phyloP scores from a whole-genome alignment of 164 flowering plant genomes.

The Chimonanthus praecox region DNA sequence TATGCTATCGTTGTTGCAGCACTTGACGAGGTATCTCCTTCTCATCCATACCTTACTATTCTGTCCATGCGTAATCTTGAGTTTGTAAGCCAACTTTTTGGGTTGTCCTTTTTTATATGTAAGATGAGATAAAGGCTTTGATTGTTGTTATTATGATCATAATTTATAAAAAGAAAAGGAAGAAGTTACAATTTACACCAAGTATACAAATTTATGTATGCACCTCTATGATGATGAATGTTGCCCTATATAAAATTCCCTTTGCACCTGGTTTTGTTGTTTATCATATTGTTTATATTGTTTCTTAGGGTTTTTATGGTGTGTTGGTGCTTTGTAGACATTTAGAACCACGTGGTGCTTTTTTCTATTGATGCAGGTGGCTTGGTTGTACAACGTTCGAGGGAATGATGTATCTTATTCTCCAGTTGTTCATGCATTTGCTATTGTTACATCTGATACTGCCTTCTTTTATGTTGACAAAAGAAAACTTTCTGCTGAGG shows the following conservation, averaged over 20 bases:
- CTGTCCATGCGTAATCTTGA: neutral
- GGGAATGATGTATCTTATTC: conserved; percentile 84
- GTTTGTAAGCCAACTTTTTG: neutral
- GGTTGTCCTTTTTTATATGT: neutral
- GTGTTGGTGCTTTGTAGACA: neutral
- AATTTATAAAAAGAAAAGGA: no score
- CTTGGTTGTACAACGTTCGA: conserved; percentile 91
- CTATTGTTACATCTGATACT: conserved; percentile 60
- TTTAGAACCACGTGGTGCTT: neutral
- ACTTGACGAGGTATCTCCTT: conserved; percentile 71
- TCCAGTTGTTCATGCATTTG: conserved; percentile 95
- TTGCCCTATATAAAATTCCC: neutral
- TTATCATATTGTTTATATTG: neutral
- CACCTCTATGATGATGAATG: no score
- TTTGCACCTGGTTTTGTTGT: conserved; percentile 1
- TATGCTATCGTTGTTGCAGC: conserved; percentile 58
- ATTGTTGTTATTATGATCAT: no score
- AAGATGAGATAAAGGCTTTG: no score
- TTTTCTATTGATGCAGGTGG: conserved; percentile 53
- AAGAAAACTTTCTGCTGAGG: conserved; percentile 73
- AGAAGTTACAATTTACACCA: no score
- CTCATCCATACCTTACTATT: neutral
- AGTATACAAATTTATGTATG: no score
- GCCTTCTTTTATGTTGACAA: conserved; percentile 89
- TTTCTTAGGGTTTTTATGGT: neutral